Evolutionary conservation across 1,139 yeast species (phyloP), one percentile per base, ranked within the genome.

Genomic region (Pichia sp.): DNA sequence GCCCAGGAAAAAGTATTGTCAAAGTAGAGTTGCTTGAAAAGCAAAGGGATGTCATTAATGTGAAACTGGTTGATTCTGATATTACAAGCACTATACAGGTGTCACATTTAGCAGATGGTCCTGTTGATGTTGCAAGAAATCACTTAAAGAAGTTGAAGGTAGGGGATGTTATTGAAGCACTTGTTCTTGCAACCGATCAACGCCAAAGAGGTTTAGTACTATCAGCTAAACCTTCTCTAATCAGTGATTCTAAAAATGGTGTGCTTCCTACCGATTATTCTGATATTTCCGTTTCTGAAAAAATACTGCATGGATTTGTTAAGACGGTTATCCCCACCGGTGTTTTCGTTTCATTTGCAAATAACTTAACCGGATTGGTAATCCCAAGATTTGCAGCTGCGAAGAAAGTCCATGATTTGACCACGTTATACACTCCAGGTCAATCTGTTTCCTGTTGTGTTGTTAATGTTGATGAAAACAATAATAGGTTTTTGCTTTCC

Each of bases 341-440:
- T 50, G 69, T 86, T 23, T 89, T 91, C 59, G 83, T 91, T 43
- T 75, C 83, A 0, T 91, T 91, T 62, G 88, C 81, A 46, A 84
- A 84, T 50, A 76, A 73, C 41, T 72, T 89, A 51, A 84, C 88
- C 25, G 97, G 96, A 36, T 71, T 91, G 52, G 84, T 86, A 3
- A 72, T 84, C 50, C 86, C 91, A 44, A 79, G 81, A 56, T 80
- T 81, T 54, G 81, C 89, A 15, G 70, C 77, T 17, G 75, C 73
- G 35, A 68, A 70, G 40, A 69, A 69, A 31, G 70, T 69, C 35
- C 76, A 73, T 23, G 80, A 81, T 51, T 69, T 84, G 42, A 66
- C 71, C 18, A 68, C 72, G 38, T 65, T 70, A 34, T 86, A 79
- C 54, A 66, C 68, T 54, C 54, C 63, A 4, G 66, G 69, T 50